These are phyloP conservation scores for Pseudoturritis turrita DNA, from an alignment of 345 rosid species.

Conservation along the genomic window DNA sequence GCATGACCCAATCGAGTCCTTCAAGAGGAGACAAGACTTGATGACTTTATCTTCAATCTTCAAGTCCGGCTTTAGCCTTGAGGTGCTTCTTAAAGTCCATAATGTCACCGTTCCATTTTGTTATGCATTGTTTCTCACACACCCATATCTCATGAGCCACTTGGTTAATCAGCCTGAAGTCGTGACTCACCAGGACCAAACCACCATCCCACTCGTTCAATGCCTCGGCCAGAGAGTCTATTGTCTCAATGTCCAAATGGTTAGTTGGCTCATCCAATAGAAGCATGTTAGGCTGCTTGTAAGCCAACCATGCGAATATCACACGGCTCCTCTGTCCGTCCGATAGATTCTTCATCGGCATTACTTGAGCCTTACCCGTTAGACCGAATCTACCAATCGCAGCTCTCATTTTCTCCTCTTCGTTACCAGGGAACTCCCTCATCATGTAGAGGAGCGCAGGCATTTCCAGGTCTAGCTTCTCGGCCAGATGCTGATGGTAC, in stretches of 20 bases:
- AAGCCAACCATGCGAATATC: slow-evolving; percentile 95
- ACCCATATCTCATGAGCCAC: slow-evolving; percentile 91
- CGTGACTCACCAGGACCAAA: slow-evolving; percentile 82
- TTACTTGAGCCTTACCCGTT: slow-evolving; percentile 93
- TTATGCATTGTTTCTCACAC: slow-evolving; percentile 64
- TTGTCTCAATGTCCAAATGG: slow-evolving; percentile 97
- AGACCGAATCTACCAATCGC: slow-evolving; percentile 85
- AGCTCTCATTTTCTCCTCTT: slow-evolving; percentile 96
- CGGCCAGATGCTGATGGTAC: slow-evolving; percentile 92
- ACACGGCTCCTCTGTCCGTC: slow-evolving; percentile 98
- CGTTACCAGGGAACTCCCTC: slow-evolving; percentile 82
- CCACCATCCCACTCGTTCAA: slow-evolving; percentile 91
- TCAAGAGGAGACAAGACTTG: slow-evolving; percentile 2
- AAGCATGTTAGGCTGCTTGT: slow-evolving; percentile 88
- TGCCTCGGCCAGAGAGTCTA: slow-evolving; percentile 86
- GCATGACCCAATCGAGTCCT: slow-evolving; percentile 1
- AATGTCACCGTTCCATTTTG: slow-evolving; percentile 78
- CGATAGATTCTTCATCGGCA: slow-evolving; percentile 97
- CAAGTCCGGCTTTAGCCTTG: slow-evolving; percentile 65
- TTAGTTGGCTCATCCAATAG: slow-evolving; percentile 95
- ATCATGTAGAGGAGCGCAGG: slow-evolving; percentile 89
- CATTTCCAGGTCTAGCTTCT: slow-evolving; percentile 82
- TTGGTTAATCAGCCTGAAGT: slow-evolving; percentile 86
- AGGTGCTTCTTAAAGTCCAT: slow-evolving; percentile 84
- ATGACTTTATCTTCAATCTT: slow-evolving; percentile 13